Evolutionary conservation across 176 grass and related monocot genomes (phyloP), one percentile per base, ranked within the genome.

Genomic region (Aegilops speltoides): DNA sequence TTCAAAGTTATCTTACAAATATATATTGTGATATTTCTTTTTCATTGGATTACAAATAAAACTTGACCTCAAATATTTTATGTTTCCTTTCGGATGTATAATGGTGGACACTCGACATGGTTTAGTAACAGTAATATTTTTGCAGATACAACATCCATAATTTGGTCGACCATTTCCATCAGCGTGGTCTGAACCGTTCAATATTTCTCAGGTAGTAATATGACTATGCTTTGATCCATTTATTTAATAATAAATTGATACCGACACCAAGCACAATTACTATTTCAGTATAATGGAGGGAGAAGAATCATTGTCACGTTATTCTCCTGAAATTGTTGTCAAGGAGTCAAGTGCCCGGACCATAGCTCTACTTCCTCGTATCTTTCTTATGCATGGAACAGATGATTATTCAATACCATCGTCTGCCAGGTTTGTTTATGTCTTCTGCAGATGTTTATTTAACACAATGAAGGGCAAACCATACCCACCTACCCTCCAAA

Each of bases 201-300:
- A 85, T 99, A 83, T 96, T 99, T 87, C 87, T 99, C 88, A 96
- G 97, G 97, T 99, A 90, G 41, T 83, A 62, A 80, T 34, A 64
- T 87, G 25, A 25, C 68, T 45, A 86, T 76, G 65, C 31, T 76
- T 52, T 68, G 45, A 6, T 64, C 22, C 37, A 3, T 85, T 71
- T 69, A 28, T 89, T 56, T 79, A 56, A 63, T 34, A 73, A 48
- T 0, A 52, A 19, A 33, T 41, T 37, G 16, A 24, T 50, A 69
- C 15, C 52, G 37, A n/a, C 10, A 77, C 43, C 52, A 79, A 89
- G 1, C 5, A 33, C 64, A 26, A 84, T 28, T 85, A 78, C 41
- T 93, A 34, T 92, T 84, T 91, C 88, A 99, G 97, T 87, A 99
- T 99, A 93, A 99, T 99, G 97, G 92, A 99, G 74, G 97, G 97